Evolutionary conservation across 2,329 filamentous ascomycete species (phyloP).

Genomic region (Blumeria graminis): DNA sequence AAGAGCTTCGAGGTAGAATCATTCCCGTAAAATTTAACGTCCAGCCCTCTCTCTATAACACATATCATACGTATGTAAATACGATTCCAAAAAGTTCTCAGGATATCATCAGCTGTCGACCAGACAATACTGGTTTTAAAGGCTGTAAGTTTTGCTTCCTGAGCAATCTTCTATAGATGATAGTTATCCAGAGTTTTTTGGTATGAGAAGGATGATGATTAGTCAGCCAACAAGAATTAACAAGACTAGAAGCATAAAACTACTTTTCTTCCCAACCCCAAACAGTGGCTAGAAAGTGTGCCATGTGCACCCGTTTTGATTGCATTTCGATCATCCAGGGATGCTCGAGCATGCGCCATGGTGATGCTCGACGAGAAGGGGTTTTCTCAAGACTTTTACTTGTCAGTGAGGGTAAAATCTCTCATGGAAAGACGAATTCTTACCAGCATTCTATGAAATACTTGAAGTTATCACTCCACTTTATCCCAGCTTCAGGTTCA

Average conservation of each 20-base stretch:
- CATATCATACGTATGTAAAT: no score
- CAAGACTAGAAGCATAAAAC: background rate
- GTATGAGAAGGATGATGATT: no score
- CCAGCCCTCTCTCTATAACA: no score
- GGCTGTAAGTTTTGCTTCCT: no score
- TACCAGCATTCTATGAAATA: slow-evolving; percentile 99
- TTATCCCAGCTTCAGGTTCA: slow-evolving; percentile 68
- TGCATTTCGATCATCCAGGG: slow-evolving; percentile 98
- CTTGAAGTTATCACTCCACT: slow-evolving; percentile 94
- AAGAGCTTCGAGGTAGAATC: no score
- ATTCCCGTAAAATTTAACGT: no score
- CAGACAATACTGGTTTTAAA: no score
- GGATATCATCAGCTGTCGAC: no score
- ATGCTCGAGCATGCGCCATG: slow-evolving; percentile 97
- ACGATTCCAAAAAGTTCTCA: no score
- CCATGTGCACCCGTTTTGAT: slow-evolving; percentile 91
- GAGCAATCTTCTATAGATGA: no score
- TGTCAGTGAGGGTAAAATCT: background rate
- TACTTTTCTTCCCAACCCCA: slow-evolving; percentile 51
- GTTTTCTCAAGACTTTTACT: slow-evolving; percentile 69
- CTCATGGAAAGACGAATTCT: slow-evolving; percentile 18
- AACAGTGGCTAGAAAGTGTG: slow-evolving; percentile 74
- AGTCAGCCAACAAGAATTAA: no score
- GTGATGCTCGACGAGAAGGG: slow-evolving; percentile 60
- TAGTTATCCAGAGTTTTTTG: no score